Conservation (phyloP, 2,329 filamentous ascomycete genomes). For the Blastomyces gilchristii region DNA sequence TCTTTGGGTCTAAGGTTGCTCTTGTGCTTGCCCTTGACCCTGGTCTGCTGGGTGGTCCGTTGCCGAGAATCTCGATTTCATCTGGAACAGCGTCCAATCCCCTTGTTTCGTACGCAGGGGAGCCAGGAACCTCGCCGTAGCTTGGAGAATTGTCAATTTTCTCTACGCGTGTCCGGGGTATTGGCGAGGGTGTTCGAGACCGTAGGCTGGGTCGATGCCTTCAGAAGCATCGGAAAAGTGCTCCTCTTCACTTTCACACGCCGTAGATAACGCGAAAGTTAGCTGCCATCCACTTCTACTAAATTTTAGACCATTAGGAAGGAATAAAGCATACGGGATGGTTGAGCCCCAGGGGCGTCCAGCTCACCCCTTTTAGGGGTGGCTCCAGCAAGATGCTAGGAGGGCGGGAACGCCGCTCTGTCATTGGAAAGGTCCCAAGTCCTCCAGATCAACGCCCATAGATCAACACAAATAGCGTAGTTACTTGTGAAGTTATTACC, state of each 20-base stretch:
- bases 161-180: constrained; percentile 54
- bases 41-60: constrained; percentile 33
- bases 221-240: constrained; percentile 58
- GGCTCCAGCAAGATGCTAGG: constrained; percentile 40
- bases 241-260: constrained; percentile 47
- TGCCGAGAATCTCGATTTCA: constrained; percentile 50
- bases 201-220: constrained; percentile 35
- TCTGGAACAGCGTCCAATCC: constrained; percentile 52
- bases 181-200: constrained; percentile 41
- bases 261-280: constrained; percentile 23
- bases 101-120: constrained; percentile 49
- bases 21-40: constrained; percentile 35
- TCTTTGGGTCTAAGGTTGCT: constrained; percentile 41
- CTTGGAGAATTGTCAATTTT: constrained; percentile 49
- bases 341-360: constrained; percentile 48
- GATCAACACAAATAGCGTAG: constrained; percentile 11
- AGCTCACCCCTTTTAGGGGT: constrained; percentile 47
- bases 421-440: constrained; percentile 24
- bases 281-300: constrained; percentile 14
- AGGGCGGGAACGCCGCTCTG: constrained; percentile 28
- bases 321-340: constrained; percentile 37
- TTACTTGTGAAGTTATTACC: neutral
- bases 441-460: constrained; percentile 14
- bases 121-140: constrained; percentile 54
- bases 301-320: neutral